Conservation (phyloP, 1,284 basidiomycete genomes). For the Trametes sp. region DNA sequence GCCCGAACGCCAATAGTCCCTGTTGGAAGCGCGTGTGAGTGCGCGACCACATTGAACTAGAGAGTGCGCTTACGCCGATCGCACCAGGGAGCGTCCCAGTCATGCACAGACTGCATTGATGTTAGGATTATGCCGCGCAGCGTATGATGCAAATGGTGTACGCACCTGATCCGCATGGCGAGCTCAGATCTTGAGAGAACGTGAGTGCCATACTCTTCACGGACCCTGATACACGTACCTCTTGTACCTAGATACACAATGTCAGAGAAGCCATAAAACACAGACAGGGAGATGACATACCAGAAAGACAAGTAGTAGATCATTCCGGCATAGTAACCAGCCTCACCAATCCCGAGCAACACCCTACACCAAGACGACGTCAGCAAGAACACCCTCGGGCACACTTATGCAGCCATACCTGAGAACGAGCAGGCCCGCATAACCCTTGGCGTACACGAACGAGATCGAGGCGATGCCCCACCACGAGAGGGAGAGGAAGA, state of each 20-base stretch:
- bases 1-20: slow-evolving; percentile 61
- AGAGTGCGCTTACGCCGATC: slow-evolving; percentile 48
- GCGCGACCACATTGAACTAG: neutral
- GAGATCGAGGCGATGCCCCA: slow-evolving; percentile 64
- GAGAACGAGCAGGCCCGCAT: slow-evolving; percentile 53
- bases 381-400: neutral
- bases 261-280: neutral
- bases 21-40: slow-evolving; percentile 25
- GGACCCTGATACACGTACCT: slow-evolving; percentile 16
- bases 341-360: slow-evolving; percentile 57
- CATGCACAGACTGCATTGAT: slow-evolving; percentile 52
- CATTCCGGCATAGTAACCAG: slow-evolving; percentile 63
- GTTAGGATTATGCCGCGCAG: neutral
- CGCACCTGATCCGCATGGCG: slow-evolving; percentile 58
- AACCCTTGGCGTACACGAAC: slow-evolving; percentile 61
- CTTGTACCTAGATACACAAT: slow-evolving; percentile 29
- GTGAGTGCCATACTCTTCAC: neutral
- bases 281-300: slow-evolving; percentile 28
- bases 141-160: neutral
- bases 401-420: slow-evolving; percentile 43
- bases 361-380: slow-evolving; percentile 30
- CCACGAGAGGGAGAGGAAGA: slow-evolving; percentile 58
- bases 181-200: slow-evolving; percentile 51
- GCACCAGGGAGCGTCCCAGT: slow-evolving; percentile 62
- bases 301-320: slow-evolving; percentile 67